phyloP scores from a whole-genome alignment of 306 rosid genomes.

The Phaseolus lunatus region DNA sequence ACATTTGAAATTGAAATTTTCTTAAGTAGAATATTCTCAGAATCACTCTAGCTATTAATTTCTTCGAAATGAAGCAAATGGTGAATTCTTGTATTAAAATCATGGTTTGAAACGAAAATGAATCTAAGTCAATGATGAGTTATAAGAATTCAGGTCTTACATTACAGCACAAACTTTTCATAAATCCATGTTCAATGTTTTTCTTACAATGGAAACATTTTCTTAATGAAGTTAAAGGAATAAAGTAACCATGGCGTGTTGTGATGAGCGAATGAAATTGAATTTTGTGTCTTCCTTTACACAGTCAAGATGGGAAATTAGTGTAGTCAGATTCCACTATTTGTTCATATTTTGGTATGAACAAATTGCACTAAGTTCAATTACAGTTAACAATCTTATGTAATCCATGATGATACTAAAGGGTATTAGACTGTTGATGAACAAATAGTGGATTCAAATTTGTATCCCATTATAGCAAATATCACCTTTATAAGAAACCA shows the following conservation, averaged over 20 bases:
- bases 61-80: constrained; percentile 9
- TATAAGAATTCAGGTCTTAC: constrained; percentile 22
- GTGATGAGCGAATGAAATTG: neutral
- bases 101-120: constrained; percentile 4
- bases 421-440: constrained; percentile 24
- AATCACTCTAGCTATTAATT: constrained; percentile 4
- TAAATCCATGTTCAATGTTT: constrained; percentile 34
- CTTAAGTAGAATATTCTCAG: constrained; percentile 9
- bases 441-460: constrained; percentile 44
- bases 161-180: constrained; percentile 40
- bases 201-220: constrained; percentile 27
- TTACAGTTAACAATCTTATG: constrained; percentile 12
- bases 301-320: neutral
- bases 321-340: constrained; percentile 27
- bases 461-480: constrained; percentile 39
- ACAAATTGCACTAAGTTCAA: constrained; percentile 18
- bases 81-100: neutral
- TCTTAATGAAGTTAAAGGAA: neutral
- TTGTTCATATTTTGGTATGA: neutral
- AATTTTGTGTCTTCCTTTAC: constrained; percentile 4
- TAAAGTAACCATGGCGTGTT: neutral
- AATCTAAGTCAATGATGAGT: constrained; percentile 21
- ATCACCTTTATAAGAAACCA: neutral
- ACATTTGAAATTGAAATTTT: constrained; percentile 23
- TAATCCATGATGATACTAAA: constrained; percentile 12